Evolutionary conservation across 2,329 filamentous ascomycete genomes (phyloP).

Genomic region (Calonectria pseudoturangicola): DNA sequence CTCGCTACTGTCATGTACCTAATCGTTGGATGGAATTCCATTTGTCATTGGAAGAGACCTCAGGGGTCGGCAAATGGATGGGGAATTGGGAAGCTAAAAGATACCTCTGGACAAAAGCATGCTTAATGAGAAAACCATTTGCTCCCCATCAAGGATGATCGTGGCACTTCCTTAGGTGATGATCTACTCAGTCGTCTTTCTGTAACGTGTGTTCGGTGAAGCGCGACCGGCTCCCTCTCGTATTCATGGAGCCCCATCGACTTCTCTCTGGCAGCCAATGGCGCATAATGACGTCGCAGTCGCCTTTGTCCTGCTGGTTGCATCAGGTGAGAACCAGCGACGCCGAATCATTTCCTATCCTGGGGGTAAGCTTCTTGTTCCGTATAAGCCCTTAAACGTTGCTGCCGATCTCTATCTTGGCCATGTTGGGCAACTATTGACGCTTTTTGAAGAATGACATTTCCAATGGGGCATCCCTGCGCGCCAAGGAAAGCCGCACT

Average conservation of each 20-base stretch:
- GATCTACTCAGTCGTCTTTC: constrained; percentile 34
- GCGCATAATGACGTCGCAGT: constrained; percentile 48
- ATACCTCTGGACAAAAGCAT: constrained; percentile 55
- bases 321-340: constrained; percentile 26
- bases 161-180: constrained; percentile 6
- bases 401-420: constrained; percentile 49
- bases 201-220: constrained; percentile 36
- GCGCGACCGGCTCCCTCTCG: constrained; percentile 49
- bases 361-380: constrained; percentile 30
- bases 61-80: constrained; percentile 46
- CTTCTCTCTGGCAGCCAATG: constrained; percentile 26
- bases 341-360: constrained; percentile 37
- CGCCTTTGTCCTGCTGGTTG: constrained; percentile 8
- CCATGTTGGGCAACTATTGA: constrained; percentile 35
- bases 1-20: constrained; percentile 50
- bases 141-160: constrained; percentile 36
- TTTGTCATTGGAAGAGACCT: constrained; percentile 48
- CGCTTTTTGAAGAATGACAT: constrained; percentile 46
- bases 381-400: constrained; percentile 44
- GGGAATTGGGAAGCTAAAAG: constrained; percentile 51
- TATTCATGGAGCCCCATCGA: constrained; percentile 36
- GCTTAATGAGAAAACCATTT: constrained; percentile 51
- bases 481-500: constrained; percentile 44
- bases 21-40: constrained; percentile 43
- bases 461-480: constrained; percentile 39